Percentiles rank a stretch among this genome's conserved stretches.
phyloP scores from a whole-genome alignment of 2,329 filamentous ascomycete genomes.

The Monosporascus sp. region DNA sequence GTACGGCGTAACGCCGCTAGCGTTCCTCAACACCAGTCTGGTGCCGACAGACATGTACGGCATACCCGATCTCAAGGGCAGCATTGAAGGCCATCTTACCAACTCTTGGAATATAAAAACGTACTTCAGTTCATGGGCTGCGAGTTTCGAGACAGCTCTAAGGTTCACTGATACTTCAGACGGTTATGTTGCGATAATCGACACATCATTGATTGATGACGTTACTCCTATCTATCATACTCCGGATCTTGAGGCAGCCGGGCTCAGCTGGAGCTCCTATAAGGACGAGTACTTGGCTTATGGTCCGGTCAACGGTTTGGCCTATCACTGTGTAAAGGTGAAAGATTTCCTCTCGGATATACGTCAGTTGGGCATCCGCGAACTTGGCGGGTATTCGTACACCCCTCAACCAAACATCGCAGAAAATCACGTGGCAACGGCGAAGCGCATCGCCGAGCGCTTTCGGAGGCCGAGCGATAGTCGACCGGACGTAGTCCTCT shows the following conservation, averaged over 20 bases:
- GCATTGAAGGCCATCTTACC: not conserved
- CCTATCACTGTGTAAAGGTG: not conserved
- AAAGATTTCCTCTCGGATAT: not conserved
- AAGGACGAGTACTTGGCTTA: not conserved
- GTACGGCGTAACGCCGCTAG: not conserved
- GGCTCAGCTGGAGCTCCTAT: not conserved
- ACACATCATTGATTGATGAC: not conserved
- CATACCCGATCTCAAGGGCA: not conserved
- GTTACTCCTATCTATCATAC: not conserved
- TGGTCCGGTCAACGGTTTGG: not conserved
- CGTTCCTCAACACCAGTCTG: not conserved
- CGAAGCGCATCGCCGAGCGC: not conserved
- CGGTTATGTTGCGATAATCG: not conserved
- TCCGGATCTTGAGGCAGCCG: not conserved
- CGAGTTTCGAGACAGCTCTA: not conserved
- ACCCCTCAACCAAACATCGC: not conserved
- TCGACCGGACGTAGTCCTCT: not conserved
- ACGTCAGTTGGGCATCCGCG: too few relatives aligned
- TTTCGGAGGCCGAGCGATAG: not conserved
- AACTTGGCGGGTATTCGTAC: not conserved
- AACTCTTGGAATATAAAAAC: not conserved
- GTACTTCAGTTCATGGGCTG: slow-evolving; percentile 1
- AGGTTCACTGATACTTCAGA: not conserved
- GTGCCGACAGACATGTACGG: not conserved
- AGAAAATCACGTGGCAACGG: not conserved